These are phyloP conservation scores for Daldinia childiae DNA, from an alignment of 495 filamentous ascomycete species.

Conservation along the genomic window DNA sequence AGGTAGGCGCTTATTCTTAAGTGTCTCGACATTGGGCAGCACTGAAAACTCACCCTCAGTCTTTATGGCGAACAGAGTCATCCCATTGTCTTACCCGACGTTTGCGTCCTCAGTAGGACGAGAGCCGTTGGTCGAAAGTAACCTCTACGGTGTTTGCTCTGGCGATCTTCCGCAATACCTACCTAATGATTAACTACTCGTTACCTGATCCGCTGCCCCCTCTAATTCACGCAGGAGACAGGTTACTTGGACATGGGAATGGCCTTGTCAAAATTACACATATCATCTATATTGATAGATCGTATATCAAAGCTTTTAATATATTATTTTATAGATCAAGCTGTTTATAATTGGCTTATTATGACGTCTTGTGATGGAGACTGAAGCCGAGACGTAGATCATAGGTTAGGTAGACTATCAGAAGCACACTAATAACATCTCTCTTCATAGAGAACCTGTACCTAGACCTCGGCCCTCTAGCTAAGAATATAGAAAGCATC, in stretches of 20 bases:
- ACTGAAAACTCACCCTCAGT: slow-evolving; percentile 8
- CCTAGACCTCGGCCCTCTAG: neutral
- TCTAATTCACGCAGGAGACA: slow-evolving; percentile 4
- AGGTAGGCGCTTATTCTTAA: slow-evolving; percentile 25
- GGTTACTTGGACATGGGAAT: slow-evolving; percentile 8
- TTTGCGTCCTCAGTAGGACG: slow-evolving; percentile 42
- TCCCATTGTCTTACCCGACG: slow-evolving; percentile 41
- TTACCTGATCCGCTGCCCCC: slow-evolving; percentile 17
- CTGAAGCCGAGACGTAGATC: neutral
- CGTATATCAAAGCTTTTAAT: neutral
- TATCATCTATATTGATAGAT: neutral
- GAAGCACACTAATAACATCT: neutral
- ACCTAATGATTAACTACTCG: slow-evolving; percentile 14
- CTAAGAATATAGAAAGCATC: slow-evolving; percentile 13
- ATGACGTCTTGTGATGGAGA: neutral
- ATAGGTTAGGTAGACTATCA: neutral
- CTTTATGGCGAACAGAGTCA: slow-evolving; percentile 30
- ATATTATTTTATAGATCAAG: neutral
- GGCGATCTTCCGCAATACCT: slow-evolving; percentile 13
- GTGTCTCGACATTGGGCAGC: slow-evolving; percentile 35
- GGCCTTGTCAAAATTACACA: slow-evolving; percentile 14
- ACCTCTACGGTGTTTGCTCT: slow-evolving; percentile 40
- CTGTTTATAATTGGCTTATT: neutral
- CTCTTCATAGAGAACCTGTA: neutral
- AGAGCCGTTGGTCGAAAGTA: slow-evolving; percentile 42